Percentiles rank a stretch among this genome's conserved stretches.
Conservation (phyloP, 1,284 basidiomycete species). For the Moesziomyces parantarcticus region DNA sequence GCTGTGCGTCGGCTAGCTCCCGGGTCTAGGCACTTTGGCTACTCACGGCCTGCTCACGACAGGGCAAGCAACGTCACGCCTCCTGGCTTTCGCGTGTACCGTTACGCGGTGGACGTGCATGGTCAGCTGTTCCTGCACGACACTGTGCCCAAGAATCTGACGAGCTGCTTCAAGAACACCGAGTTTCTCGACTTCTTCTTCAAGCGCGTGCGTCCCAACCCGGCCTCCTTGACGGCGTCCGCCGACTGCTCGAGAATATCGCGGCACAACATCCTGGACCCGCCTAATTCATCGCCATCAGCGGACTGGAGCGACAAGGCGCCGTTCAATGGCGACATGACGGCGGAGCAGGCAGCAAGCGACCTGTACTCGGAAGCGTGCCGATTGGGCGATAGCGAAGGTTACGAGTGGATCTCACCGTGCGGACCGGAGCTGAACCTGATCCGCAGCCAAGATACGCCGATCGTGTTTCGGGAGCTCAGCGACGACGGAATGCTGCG, state of each 20-base stretch:
- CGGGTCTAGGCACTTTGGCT: neutral
- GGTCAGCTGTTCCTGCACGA: slow-evolving; percentile 67
- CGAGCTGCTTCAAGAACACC: slow-evolving; percentile 54
- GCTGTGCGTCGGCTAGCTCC: neutral
- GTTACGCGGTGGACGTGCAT: slow-evolving; percentile 65
- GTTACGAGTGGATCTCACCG: slow-evolving; percentile 62
- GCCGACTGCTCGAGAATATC: slow-evolving; percentile 10
- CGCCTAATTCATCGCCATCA: slow-evolving; percentile 3
- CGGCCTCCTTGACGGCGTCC: slow-evolving; percentile 6
- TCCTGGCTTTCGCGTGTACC: slow-evolving; percentile 50
- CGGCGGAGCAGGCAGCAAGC: slow-evolving; percentile 9
- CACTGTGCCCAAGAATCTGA: slow-evolving; percentile 65
- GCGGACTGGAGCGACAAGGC: slow-evolving; percentile 22
- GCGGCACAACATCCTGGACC: slow-evolving; percentile 26
- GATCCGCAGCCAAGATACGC: slow-evolving; percentile 61
- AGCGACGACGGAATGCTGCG: slow-evolving; percentile 38
- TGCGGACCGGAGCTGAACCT: slow-evolving; percentile 66
- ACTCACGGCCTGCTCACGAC: neutral
- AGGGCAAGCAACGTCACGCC: neutral
- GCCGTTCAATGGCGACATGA: slow-evolving; percentile 27
- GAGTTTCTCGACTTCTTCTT: slow-evolving; percentile 60
- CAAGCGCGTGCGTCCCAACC: slow-evolving; percentile 38
- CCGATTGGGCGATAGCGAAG: slow-evolving; percentile 34
- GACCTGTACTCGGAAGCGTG: slow-evolving; percentile 14
- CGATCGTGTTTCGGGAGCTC: slow-evolving; percentile 65